phyloP scores from a whole-genome alignment of 192 early-diverging fungal species.

The Backusella macrospora region DNA sequence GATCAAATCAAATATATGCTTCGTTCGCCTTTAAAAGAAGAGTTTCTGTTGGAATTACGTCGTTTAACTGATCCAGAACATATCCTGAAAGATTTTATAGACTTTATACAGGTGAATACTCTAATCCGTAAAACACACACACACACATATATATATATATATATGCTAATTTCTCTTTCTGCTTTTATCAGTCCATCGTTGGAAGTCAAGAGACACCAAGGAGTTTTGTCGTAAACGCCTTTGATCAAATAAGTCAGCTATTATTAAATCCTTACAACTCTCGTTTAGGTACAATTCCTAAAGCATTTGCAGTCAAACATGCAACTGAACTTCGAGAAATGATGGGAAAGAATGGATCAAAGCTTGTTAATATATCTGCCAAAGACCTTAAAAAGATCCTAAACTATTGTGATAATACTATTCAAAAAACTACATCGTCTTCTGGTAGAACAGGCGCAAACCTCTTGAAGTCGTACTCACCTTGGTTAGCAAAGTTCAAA shows the following conservation, averaged over 20 bases:
- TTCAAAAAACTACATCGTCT: constrained; percentile 28
- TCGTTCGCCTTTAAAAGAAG: constrained; percentile 52
- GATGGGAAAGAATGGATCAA: constrained; percentile 52
- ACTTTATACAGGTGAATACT: constrained; percentile 36
- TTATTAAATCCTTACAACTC: constrained; percentile 47
- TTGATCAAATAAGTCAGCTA: constrained; percentile 55
- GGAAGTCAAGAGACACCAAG: constrained; percentile 30
- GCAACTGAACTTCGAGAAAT: constrained; percentile 42
- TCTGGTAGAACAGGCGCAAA: constrained; percentile 36
- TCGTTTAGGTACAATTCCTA: constrained; percentile 42
- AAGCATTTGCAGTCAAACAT: constrained; percentile 49
- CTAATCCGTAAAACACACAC: neutral
- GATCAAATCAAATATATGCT: constrained; percentile 40
- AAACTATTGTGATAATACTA: constrained; percentile 49
- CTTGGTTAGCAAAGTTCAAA: constrained; percentile 57
- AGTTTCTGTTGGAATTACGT: constrained; percentile 64
- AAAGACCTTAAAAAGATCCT: constrained; percentile 49
- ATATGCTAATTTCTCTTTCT: neutral
- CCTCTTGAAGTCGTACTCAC: constrained; percentile 65
- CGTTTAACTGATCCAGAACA: constrained; percentile 72
- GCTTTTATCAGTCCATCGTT: neutral
- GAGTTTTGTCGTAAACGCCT: constrained; percentile 32
- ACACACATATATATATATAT: too few relatives aligned
- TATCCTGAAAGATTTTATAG: constrained; percentile 69
- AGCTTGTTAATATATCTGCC: constrained; percentile 43